A percentile compares a stretch with the other conserved stretches of the same genome.
These are phyloP conservation scores for Lactifluus piperatus DNA, from an alignment of 768 basidiomycete genomes.

Conservation along the genomic window DNA sequence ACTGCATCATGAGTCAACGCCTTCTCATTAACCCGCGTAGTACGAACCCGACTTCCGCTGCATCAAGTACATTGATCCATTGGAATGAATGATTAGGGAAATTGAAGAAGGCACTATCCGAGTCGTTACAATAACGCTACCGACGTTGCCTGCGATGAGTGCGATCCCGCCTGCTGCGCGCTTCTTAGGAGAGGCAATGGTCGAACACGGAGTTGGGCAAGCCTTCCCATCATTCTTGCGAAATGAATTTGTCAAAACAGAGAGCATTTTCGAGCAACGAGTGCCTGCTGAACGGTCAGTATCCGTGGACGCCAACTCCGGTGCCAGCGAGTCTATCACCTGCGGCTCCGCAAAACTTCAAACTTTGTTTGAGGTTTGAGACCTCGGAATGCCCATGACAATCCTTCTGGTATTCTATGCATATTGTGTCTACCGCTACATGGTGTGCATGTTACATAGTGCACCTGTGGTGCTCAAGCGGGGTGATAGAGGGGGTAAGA, in stretches of 20 bases:
- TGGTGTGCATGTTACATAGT: no score
- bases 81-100: not conserved
- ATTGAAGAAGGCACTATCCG: not conserved
- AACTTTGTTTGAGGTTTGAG: no score
- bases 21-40: constrained; percentile 29
- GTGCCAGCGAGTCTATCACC: no score
- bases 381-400: no score
- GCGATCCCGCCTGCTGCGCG: not conserved
- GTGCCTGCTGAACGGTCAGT: not conserved
- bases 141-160: not conserved
- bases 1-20: constrained; percentile 31
- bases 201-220: not conserved
- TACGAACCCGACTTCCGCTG: constrained; percentile 8
- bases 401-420: no score
- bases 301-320: no score
- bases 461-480: no score
- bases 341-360: no score
- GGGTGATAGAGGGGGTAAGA: no score
- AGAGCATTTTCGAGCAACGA: not conserved
- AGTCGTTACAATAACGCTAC: not conserved
- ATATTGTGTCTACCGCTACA: no score
- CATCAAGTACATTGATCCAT: not conserved
- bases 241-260: not conserved
- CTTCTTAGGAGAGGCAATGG: not conserved
- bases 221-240: not conserved